These are phyloP conservation scores for Metrosideros polymorpha DNA, from an alignment of 441 rosid genomes.

Conservation along the genomic window DNA sequence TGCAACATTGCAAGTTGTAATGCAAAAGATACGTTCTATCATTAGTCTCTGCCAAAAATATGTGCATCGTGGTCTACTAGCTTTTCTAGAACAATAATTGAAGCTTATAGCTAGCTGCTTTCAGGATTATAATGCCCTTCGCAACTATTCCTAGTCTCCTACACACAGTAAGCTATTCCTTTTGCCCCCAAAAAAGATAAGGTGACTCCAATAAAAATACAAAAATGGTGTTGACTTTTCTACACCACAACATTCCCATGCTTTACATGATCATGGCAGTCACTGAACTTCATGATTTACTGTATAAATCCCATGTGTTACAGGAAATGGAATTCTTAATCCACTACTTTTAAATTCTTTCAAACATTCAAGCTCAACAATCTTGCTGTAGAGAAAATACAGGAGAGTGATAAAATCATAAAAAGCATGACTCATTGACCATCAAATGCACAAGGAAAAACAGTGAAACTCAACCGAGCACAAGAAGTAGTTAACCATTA, in stretches of 20 bases:
- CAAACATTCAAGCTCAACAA: not conserved
- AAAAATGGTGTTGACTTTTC: not conserved
- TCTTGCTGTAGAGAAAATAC: not conserved
- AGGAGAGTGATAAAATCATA: not conserved
- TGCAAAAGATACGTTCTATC: not conserved
- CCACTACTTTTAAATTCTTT: not conserved
- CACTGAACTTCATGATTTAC: not conserved
- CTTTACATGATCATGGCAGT: not conserved
- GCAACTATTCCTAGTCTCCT: not conserved
- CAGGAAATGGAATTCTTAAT: not conserved
- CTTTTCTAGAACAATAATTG: not conserved
- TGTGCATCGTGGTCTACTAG: not conserved
- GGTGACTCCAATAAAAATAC: not conserved
- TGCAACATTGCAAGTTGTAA: not conserved
- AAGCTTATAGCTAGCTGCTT: not conserved
- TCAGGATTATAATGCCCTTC: not conserved
- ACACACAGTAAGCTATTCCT: not conserved
- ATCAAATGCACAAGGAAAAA: not conserved
- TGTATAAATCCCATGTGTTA: not conserved
- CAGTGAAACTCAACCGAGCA: not conserved
- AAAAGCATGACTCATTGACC: not conserved
- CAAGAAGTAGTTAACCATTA: not conserved
- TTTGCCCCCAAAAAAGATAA: not conserved
- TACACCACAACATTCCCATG: not conserved
- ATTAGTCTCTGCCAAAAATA: not conserved